These are phyloP conservation scores for Dimocarpus longan DNA, from an alignment of 345 rosid species.

Conservation along the genomic window DNA sequence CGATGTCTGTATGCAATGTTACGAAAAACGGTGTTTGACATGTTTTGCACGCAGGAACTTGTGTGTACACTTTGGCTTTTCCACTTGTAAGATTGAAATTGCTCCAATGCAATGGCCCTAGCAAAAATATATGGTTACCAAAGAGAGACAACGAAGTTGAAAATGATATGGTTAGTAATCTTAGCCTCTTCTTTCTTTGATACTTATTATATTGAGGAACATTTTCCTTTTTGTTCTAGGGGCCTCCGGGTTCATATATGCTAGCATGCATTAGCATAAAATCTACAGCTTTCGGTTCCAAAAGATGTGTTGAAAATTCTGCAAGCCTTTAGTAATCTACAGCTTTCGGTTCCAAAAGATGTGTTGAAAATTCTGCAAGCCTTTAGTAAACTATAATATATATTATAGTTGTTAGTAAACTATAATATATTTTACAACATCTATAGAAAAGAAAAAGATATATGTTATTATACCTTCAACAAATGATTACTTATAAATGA, in stretches of 20 bases:
- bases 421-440: no score
- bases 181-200: slow-evolving; percentile 5
- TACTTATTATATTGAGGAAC: background rate
- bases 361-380: background rate
- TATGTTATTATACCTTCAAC: no score
- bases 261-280: background rate
- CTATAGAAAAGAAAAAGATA: background rate
- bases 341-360: background rate
- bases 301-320: no score
- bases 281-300: background rate
- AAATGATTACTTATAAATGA: no score
- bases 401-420: no score
- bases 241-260: background rate
- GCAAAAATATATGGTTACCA: background rate
- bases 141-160: background rate
- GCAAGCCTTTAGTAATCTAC: no score
- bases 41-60: background rate
- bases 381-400: no score
- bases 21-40: background rate
- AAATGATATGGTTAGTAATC: background rate
- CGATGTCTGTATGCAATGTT: background rate
- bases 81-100: background rate
- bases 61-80: background rate
- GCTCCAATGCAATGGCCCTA: background rate
- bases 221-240: background rate